Evolutionary conservation across 2,329 filamentous ascomycete genomes (phyloP).

Genomic region (Trichoderma arundinaceum): DNA sequence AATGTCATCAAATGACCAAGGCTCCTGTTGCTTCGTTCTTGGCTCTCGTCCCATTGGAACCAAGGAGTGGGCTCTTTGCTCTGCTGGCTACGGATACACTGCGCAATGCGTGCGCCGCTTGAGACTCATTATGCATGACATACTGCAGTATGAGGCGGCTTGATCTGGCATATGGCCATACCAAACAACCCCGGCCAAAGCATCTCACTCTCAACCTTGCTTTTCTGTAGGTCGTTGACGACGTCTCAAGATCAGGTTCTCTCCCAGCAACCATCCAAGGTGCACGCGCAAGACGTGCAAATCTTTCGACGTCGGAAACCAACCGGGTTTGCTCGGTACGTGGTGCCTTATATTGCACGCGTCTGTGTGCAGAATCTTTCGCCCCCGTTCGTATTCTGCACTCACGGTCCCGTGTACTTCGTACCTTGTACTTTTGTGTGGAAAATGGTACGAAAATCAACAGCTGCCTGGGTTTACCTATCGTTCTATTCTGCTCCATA

Average conservation of each 20-base stretch:
- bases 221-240: background rate
- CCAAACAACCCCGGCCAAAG: conserved; percentile 15
- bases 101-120: conserved; percentile 20
- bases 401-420: no score
- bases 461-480: background rate
- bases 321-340: background rate
- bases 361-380: background rate
- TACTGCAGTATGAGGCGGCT: conserved; percentile 28
- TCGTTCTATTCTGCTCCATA: background rate
- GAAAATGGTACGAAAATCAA: background rate
- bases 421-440: background rate
- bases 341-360: background rate
- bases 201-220: conserved; percentile 15
- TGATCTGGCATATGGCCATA: conserved; percentile 31
- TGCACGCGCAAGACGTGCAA: background rate
- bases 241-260: background rate
- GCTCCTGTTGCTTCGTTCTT: background rate
- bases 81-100: conserved; percentile 20
- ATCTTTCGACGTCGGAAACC: background rate
- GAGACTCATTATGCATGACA: conserved; percentile 32
- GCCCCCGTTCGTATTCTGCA: background rate
- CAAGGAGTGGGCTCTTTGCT: conserved; percentile 10
- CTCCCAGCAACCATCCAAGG: background rate
- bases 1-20: background rate
- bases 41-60: conserved; percentile 9